Base-by-base conservation (phyloP, 2,329 filamentous ascomycete genomes). In the Colletotrichum ledebouriae region DNA sequence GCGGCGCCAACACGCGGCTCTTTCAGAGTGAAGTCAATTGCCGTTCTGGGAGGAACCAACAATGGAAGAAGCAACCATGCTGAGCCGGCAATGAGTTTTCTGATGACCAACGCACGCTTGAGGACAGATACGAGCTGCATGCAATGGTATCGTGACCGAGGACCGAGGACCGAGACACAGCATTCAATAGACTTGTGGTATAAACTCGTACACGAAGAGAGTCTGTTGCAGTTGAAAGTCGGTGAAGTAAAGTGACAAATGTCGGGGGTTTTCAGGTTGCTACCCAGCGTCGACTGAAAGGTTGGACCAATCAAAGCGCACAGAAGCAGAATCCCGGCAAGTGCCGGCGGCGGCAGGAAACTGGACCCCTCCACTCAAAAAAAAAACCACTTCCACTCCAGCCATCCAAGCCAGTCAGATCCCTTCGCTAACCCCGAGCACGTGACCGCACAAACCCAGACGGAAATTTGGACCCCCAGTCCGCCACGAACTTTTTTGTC, bases 391-490 rank as follows among this genome's bases (percentile, higher is more conserved):
- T 4, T 25, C 22, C 15, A 15, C n/a, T 5, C 37, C n/a, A 25
- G 44, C 29, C 46, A 42, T 39, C 7, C 34, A 12, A 41, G 33
- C 56, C 46, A 42, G 25, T 46, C 29, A 25, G 33, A 44, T 72
- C 67, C 61, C 71, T 71, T 75, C 49, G 59, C 60, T 34, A 75
- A 69, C 60, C 67, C 71, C 39, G 37, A 3, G 34, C 74, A 76
- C 74, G 74, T 75, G 75, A 76, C 66, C 71, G 6, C 74, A 74
- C 75, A 75, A 65, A 60, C 22, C 41, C 46, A 72, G 59, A 41
- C 49, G 39, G 25, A 67, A 63, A 66, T 66, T 59, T 9, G 29
- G 29, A 7, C 29, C 29, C 37, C 22, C 33, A 59, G 44, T 60
- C 58, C 53, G 44, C 37, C 25, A 15, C 41, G 47, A 69, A 57